These are phyloP conservation scores for Volutella citrinella DNA, from an alignment of 2,329 filamentous ascomycete species.

Conservation along the genomic window DNA sequence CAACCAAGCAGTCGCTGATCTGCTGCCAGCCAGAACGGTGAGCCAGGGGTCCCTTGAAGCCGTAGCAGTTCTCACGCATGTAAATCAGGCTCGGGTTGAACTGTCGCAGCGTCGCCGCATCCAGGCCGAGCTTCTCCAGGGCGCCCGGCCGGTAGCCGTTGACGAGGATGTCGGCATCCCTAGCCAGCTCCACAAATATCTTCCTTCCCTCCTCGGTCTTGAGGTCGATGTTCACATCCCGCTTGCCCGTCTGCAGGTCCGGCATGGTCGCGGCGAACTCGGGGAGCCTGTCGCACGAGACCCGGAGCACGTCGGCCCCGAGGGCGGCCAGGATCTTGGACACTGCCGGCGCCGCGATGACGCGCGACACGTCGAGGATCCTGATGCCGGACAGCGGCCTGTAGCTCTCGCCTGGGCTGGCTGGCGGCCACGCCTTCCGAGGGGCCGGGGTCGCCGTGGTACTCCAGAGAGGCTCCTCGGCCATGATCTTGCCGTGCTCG, in stretches of 20 bases:
- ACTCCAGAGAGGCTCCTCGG: constrained; percentile 2
- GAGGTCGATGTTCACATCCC: constrained; percentile 29
- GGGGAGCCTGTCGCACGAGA: constrained; percentile 29
- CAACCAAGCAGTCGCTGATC: constrained; percentile 36
- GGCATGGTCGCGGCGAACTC: constrained; percentile 29
- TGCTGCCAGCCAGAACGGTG: constrained; percentile 36
- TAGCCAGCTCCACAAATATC: constrained; percentile 20
- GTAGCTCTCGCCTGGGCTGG: constrained; percentile 6
- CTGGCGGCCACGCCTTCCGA: constrained; percentile 10
- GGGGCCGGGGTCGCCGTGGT: constrained; percentile 16
- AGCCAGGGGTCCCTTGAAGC: constrained; percentile 30
- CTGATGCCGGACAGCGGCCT: constrained; percentile 31
- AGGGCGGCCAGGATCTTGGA: constrained; percentile 30
- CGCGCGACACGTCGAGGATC: constrained; percentile 33
- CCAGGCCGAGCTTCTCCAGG: constrained; percentile 30
- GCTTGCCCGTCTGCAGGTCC: constrained; percentile 34
- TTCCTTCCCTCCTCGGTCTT: constrained; percentile 25
- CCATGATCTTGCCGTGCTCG: constrained; percentile 16
- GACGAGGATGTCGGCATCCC: constrained; percentile 32
- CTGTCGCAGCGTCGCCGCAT: constrained; percentile 10
- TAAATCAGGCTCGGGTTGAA: constrained; percentile 27
- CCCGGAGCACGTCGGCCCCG: constrained; percentile 32
- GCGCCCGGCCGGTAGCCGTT: constrained; percentile 34
- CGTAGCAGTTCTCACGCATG: constrained; percentile 35
- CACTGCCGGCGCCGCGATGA: constrained; percentile 33